phyloP scores from a whole-genome alignment of 257 asterid genomes.

The Nemophila menziesii region DNA sequence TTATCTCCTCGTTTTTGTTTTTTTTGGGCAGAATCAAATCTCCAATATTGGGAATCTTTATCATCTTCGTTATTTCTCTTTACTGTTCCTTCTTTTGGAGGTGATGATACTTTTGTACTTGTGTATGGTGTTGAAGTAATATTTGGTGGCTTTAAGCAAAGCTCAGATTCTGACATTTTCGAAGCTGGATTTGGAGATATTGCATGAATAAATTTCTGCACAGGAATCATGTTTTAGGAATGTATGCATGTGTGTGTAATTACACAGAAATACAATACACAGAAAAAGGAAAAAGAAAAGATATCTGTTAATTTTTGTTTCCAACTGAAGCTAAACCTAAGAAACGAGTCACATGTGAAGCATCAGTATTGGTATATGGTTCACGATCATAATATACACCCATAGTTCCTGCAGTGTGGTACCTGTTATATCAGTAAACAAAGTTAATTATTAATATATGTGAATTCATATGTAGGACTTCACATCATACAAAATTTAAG shows the following conservation, averaged over 20 bases:
- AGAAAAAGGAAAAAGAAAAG: not conserved
- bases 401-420: constrained; percentile 79
- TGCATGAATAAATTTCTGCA: constrained; percentile 93
- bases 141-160: constrained; percentile 60
- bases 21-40: constrained; percentile 73
- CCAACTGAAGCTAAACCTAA: constrained; percentile 90
- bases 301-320: constrained; percentile 87
- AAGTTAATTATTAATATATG: constrained; percentile 6
- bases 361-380: constrained; percentile 66
- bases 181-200: constrained; percentile 93
- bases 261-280: no score
- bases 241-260: no score
- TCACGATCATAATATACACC: constrained; percentile 80
- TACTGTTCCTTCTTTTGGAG: constrained; percentile 28
- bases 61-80: constrained; percentile 48
- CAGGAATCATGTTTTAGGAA: constrained; percentile 6
- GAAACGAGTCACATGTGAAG: constrained; percentile 82
- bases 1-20: constrained; percentile 76
- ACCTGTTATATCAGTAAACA: constrained; percentile 34
- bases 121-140: constrained; percentile 68
- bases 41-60: constrained; percentile 82
- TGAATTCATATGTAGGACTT: no score
- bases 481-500: not conserved
- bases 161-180: constrained; percentile 62
- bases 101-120: constrained; percentile 22